Evolutionary conservation across 1,284 basidiomycete species (phyloP).

Genomic region (Coniophora puteana): DNA sequence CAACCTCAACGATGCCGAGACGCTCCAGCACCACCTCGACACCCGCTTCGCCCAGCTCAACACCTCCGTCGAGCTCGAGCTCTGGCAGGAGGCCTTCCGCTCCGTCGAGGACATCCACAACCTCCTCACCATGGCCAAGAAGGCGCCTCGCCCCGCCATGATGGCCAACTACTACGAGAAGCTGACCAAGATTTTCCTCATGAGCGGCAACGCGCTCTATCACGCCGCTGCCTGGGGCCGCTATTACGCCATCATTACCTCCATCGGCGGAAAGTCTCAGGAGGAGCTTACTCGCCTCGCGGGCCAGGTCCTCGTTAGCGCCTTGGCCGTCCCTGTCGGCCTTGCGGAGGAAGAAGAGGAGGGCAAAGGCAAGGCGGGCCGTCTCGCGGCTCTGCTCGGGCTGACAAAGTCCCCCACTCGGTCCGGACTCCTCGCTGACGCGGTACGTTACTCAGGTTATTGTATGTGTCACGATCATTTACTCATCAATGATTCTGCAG

Average conservation of each 20-base stretch:
- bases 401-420: slow-evolving; percentile 86
- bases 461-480: slow-evolving; percentile 5
- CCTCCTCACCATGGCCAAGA: slow-evolving; percentile 90
- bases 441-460: slow-evolving; percentile 47
- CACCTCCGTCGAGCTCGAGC: slow-evolving; percentile 96
- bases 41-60: slow-evolving; percentile 98
- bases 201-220: slow-evolving; percentile 92
- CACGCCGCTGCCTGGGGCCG: slow-evolving; percentile 96
- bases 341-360: slow-evolving; percentile 68
- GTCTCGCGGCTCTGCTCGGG: slow-evolving; percentile 86
- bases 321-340: slow-evolving; percentile 92
- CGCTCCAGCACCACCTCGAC: slow-evolving; percentile 95
- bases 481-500: slow-evolving; percentile 38
- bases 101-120: slow-evolving; percentile 99
- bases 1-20: slow-evolving; percentile 96
- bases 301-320: slow-evolving; percentile 89
- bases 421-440: slow-evolving; percentile 80
- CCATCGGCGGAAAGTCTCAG: slow-evolving; percentile 66
- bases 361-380: slow-evolving; percentile 69
- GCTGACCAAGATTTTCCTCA: slow-evolving; percentile 93
- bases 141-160: slow-evolving; percentile 89
- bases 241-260: slow-evolving; percentile 71
- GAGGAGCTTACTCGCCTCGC: slow-evolving; percentile 84
- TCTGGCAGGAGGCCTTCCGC: slow-evolving; percentile 99
- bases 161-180: slow-evolving; percentile 99